Evolutionary conservation across 257 asterid species (phyloP), one percentile per base, ranked within the genome.

Genomic region (Vinca minor): DNA sequence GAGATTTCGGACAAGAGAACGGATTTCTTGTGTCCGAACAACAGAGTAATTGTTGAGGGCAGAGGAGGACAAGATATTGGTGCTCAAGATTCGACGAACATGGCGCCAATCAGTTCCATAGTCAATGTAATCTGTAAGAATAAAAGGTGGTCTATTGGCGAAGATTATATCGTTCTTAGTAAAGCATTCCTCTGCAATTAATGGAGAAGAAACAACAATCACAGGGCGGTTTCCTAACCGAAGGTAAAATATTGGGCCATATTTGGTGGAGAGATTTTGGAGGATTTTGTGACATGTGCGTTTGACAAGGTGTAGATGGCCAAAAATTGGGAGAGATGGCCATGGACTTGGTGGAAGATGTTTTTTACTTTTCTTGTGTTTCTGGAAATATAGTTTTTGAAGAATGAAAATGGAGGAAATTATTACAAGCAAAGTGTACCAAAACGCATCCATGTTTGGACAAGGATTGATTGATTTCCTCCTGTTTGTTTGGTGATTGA

Each of bases 361-460:
- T n/a, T n/a, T n/a, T n/a, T n/a, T n/a, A 1, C 26, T 25, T 15
- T 11, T 65, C 23, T 68, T 35, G 66, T 67, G 77, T 49, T 48
- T 66, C 23, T 67, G 65, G 62, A 81, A 41, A 48, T 77, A 41
- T 13, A 5, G 11, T 41, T 41, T n/a, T n/a, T n/a, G n/a, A n/a
- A n/a, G n/a, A n/a, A n/a, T n/a, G n/a, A n/a, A n/a, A n/a, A n/a
- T n/a, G n/a, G n/a, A n/a, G n/a, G n/a, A n/a, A n/a, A n/a, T n/a
- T n/a, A n/a, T n/a, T n/a, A n/a, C n/a, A n/a, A n/a, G n/a, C n/a
- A n/a, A n/a, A n/a, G n/a, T n/a, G n/a, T n/a, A n/a, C n/a, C n/a
- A n/a, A n/a, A n/a, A n/a, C n/a, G n/a, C n/a, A n/a, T n/a, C n/a
- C n/a, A n/a, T n/a, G n/a, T n/a, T n/a, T n/a, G n/a, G n/a, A n/a